Evolutionary conservation across 2,329 filamentous ascomycete species (phyloP).

Genomic region (Trichoderma atroviride): DNA sequence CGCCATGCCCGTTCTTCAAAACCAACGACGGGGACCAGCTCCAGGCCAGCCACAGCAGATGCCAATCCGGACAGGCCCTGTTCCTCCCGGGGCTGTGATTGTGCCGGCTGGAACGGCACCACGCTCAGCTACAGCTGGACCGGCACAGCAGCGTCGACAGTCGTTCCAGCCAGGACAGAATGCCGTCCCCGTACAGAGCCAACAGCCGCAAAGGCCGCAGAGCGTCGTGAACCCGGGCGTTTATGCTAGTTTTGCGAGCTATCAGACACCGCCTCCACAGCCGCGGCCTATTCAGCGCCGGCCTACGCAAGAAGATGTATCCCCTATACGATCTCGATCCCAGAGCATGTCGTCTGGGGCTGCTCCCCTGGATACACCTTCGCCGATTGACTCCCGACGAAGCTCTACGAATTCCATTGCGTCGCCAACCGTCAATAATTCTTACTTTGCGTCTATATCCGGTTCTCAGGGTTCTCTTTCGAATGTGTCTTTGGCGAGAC

Average conservation of each 20-base stretch:
- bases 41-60: slow-evolving; percentile 16
- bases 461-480: slow-evolving; percentile 4
- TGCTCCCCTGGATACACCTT: slow-evolving; percentile 27
- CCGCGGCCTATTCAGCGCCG: slow-evolving; percentile 15
- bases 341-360: slow-evolving; percentile 28
- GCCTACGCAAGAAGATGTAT: slow-evolving; percentile 25
- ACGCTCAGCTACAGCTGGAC: slow-evolving; percentile 5
- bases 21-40: not conserved
- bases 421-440: slow-evolving; percentile 7
- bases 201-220: slow-evolving; percentile 23
- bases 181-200: not conserved
- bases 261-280: not conserved
- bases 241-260: slow-evolving; percentile 10
- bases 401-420: slow-evolving; percentile 24
- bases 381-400: slow-evolving; percentile 28
- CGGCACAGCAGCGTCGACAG: slow-evolving; percentile 18
- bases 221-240: slow-evolving; percentile 11
- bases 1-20: slow-evolving; percentile 24
- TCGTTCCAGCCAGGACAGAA: slow-evolving; percentile 5
- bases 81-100: not conserved
- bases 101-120: slow-evolving; percentile 15
- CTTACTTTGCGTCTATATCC: slow-evolving; percentile 23
- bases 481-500: not conserved
- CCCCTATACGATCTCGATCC: slow-evolving; percentile 26
- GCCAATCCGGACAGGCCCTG: slow-evolving; percentile 1